These are phyloP conservation scores for Boletus sensibilis DNA, from an alignment of 768 basidiomycete species.

Conservation along the genomic window DNA sequence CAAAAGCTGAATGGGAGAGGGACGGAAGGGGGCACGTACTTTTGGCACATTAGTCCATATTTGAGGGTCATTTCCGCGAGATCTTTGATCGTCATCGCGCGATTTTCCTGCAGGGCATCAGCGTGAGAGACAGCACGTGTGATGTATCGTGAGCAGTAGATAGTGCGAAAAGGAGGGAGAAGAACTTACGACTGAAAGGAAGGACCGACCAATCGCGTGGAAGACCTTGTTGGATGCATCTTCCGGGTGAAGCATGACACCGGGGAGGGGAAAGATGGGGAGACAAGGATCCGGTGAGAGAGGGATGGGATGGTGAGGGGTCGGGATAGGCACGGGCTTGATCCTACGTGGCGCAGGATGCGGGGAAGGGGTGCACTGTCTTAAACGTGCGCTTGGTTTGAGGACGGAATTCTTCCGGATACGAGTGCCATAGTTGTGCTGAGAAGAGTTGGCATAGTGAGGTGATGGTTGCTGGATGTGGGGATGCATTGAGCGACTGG, in stretches of 20 bases:
- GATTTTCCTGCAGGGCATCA: constrained; percentile 54
- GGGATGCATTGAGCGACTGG: constrained; percentile 16
- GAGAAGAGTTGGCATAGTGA: constrained; percentile 11
- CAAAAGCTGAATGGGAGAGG: constrained; percentile 8
- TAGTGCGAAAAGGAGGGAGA: not conserved
- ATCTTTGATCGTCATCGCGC: constrained; percentile 85
- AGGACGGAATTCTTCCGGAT: constrained; percentile 52
- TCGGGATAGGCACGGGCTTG: constrained; percentile 31
- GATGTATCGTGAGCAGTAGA: constrained; percentile 16
- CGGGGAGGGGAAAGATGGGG: constrained; percentile 56
- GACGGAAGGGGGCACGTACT: constrained; percentile 45
- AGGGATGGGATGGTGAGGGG: constrained; percentile 20
- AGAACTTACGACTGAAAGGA: constrained; percentile 66
- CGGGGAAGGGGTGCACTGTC: constrained; percentile 42
- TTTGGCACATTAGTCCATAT: constrained; percentile 71
- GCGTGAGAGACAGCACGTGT: constrained; percentile 18
- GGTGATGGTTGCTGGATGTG: constrained; percentile 11
- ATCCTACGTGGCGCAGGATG: constrained; percentile 35
- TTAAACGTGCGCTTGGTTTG: constrained; percentile 51
- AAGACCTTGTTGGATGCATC: constrained; percentile 73
- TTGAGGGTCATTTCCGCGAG: constrained; percentile 68
- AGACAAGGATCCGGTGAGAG: constrained; percentile 19
- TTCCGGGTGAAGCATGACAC: constrained; percentile 70
- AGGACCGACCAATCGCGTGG: constrained; percentile 67
- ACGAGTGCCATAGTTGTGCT: constrained; percentile 52